Conservation (phyloP, 2,329 filamentous ascomycete species). For the Catunica adiposa region DNA sequence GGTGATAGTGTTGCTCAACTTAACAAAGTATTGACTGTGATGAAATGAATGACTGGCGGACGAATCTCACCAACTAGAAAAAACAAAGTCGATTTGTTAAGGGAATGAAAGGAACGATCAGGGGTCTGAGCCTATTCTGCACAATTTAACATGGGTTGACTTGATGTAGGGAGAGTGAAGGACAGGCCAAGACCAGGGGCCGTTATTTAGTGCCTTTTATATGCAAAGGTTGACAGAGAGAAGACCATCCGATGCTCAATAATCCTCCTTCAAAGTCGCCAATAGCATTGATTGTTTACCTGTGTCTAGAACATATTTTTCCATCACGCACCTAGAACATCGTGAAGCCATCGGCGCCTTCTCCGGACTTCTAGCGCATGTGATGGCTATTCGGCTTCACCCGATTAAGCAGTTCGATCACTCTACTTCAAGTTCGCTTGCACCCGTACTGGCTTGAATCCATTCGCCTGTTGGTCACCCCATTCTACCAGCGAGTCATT, state of each 20-base stretch:
- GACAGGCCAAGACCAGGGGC: not conserved
- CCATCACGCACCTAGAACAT: too few species aligned
- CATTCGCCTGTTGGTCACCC: not conserved
- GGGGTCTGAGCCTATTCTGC: not conserved
- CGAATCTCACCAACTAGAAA: not conserved
- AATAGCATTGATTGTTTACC: not conserved
- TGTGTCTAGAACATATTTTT: not conserved
- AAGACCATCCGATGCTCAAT: too few species aligned
- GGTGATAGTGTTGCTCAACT: not conserved
- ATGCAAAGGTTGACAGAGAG: not conserved
- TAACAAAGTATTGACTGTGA: not conserved
- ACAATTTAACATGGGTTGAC: not conserved
- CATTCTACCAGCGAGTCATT: not conserved
- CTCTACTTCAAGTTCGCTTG: not conserved
- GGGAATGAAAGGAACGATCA: conserved; percentile 5
- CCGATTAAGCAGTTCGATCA: not conserved
- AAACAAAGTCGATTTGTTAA: not conserved
- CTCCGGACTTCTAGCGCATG: not conserved
- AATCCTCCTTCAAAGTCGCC: too few species aligned
- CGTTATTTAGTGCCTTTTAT: not conserved
- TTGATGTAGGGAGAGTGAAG: not conserved
- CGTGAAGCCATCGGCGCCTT: not conserved
- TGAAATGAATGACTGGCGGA: conserved; percentile 2
- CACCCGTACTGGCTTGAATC: not conserved
- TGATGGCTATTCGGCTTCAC: not conserved